A percentile compares a stretch with the other conserved stretches of the same genome.
Conservation (phyloP, 2,329 filamentous ascomycete genomes). For the Aspergillus sp. region DNA sequence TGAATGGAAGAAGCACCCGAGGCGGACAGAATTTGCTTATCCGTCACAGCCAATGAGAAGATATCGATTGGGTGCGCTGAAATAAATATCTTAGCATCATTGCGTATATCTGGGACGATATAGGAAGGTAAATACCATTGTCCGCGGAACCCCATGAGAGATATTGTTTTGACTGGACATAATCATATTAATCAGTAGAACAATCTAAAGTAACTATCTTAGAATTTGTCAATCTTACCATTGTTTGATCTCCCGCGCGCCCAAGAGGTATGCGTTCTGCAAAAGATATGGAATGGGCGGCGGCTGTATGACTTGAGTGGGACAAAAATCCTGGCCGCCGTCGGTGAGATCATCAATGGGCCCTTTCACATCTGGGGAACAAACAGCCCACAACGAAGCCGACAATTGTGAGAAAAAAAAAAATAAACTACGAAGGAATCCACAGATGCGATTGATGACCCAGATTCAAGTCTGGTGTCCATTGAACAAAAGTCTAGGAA, state of each 20-base stretch:
- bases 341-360: conserved; percentile 7
- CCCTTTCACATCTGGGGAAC: background rate
- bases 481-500: conserved; percentile 5
- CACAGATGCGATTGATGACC: background rate
- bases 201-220: background rate
- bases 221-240: background rate
- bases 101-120: background rate
- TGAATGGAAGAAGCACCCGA: conserved; percentile 78
- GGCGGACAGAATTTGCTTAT: conserved; percentile 67
- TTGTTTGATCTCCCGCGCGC: background rate
- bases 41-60: conserved; percentile 72
- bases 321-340: conserved; percentile 4
- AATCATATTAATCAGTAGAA: conserved; percentile 8
- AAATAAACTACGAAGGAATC: background rate
- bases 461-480: background rate
- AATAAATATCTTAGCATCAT: conserved; percentile 18
- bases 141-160: conserved; percentile 87
- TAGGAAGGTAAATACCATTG: conserved; percentile 53
- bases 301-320: background rate
- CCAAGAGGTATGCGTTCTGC: background rate
- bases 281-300: background rate
- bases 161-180: conserved; percentile 87
- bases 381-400: background rate
- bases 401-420: background rate
- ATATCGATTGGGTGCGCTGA: conserved; percentile 77